Conservation (phyloP, 2,329 filamentous ascomycete genomes). For the Stagonosporopsis cucurbitacearum region DNA sequence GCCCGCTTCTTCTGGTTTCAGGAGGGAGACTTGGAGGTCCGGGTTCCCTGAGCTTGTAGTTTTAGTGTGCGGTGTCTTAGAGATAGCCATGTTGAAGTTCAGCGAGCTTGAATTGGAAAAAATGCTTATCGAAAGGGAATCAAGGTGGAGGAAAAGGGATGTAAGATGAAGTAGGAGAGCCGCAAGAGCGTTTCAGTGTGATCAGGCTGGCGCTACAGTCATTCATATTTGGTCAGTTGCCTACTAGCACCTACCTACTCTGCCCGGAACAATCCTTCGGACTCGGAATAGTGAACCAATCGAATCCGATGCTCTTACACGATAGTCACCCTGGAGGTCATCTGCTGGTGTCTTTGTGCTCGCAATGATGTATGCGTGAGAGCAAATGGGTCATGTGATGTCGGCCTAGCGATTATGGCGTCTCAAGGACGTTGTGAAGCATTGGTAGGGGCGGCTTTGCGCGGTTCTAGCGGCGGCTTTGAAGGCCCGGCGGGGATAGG, state of each 20-base stretch:
- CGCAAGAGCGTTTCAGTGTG: background rate
- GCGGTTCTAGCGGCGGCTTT: slow-evolving; percentile 5
- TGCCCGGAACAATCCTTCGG: slow-evolving; percentile 13
- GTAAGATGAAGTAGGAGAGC: background rate
- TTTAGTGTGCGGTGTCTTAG: slow-evolving; percentile 4
- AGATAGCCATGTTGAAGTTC: background rate
- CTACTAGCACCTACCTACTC: background rate
- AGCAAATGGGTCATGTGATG: slow-evolving; percentile 14
- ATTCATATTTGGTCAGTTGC: slow-evolving; percentile 1
- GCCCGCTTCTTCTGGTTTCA: slow-evolving; percentile 36
- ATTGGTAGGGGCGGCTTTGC: slow-evolving; percentile 14
- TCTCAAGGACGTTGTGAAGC: slow-evolving; percentile 6
- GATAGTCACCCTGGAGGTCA: slow-evolving; percentile 5
- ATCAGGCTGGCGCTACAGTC: slow-evolving; percentile 7
- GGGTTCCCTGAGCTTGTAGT: slow-evolving; percentile 32
- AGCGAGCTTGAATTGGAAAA: background rate
- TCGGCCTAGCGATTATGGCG: slow-evolving; percentile 21
- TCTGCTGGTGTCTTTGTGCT: slow-evolving; percentile 14
- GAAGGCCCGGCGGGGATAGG: slow-evolving; percentile 8
- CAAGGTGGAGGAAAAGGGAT: background rate
- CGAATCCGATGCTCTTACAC: slow-evolving; percentile 13
- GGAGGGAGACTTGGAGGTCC: slow-evolving; percentile 35
- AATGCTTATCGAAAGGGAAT: background rate
- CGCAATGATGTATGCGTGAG: slow-evolving; percentile 14
- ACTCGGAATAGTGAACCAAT: slow-evolving; percentile 18